phyloP scores from a whole-genome alignment of 495 filamentous ascomycete species.

The Penicillium nucicola region DNA sequence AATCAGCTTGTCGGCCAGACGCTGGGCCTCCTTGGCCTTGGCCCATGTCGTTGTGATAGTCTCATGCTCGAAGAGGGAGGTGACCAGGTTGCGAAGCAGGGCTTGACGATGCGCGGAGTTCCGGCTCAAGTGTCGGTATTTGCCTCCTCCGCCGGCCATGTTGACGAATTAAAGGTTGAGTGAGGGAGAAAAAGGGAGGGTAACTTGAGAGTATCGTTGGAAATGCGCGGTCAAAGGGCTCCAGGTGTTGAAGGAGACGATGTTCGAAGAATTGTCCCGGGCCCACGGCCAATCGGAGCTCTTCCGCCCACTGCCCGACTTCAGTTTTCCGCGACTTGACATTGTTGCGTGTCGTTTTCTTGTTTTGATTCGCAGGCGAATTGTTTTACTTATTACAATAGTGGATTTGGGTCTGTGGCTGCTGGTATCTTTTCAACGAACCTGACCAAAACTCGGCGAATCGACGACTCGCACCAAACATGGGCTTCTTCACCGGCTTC shows the following conservation, averaged over 20 bases:
- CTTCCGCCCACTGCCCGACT: slow-evolving; percentile 29
- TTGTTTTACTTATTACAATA: background rate
- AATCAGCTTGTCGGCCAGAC: slow-evolving; percentile 87
- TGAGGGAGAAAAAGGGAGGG: background rate
- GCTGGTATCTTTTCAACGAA: background rate
- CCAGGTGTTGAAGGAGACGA: slow-evolving; percentile 7
- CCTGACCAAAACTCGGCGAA: background rate
- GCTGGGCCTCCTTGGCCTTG: slow-evolving; percentile 96
- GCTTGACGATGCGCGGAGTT: slow-evolving; percentile 83
- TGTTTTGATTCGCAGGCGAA: background rate
- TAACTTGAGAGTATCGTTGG: background rate
- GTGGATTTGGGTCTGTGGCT: background rate
- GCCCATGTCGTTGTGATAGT: slow-evolving; percentile 90
- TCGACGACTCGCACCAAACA: slow-evolving; percentile 22
- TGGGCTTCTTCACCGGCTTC: slow-evolving; percentile 82
- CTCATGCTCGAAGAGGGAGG: slow-evolving; percentile 90
- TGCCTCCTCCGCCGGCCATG: slow-evolving; percentile 83
- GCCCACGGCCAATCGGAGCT: slow-evolving; percentile 42
- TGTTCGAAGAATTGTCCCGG: slow-evolving; percentile 37
- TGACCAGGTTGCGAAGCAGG: slow-evolving; percentile 92
- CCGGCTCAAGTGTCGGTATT: slow-evolving; percentile 84
- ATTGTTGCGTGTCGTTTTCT: background rate
- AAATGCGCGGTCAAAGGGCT: slow-evolving; percentile 1
- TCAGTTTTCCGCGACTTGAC: slow-evolving; percentile 7
- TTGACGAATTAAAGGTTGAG: slow-evolving; percentile 10